Evolutionary conservation across 192 early-diverging fungal genomes (phyloP), one percentile per base, ranked within the genome.

Genomic region (Geosiphon pyriformis): DNA sequence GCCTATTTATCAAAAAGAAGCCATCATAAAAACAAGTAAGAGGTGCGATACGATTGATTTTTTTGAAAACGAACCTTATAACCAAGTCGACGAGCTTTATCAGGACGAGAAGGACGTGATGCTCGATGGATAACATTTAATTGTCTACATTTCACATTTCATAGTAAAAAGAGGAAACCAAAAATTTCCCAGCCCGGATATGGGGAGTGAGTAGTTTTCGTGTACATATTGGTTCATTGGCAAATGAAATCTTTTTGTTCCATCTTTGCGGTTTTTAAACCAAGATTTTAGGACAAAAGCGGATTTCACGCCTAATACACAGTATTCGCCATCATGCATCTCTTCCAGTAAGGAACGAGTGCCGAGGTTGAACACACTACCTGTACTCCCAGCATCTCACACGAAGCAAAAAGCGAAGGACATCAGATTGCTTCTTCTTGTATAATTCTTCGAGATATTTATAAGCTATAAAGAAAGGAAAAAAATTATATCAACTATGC

Each of bases 361-460:
- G 32, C 35, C 23, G 23, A 15, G 64, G 52, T 35, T 37, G 52
- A 32, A 42, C 55, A 71, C 33, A 60, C 67, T 83, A 90, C 82
- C 91, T 86, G 92, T 87, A 95, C 83, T 96, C 94, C 95, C 94
- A 96, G 84, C 91, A 93, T 80, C 95, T 85, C 62, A 98, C 90
- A 75, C 96, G 92, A 78, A 94, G 87, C 72, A 98, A 88, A 88
- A 98, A 98, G 79, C 95, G 93, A 81, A 98, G 86, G 68, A 98
- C 95, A 85, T 99, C 96, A 67, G 93, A 95, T 82, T 98, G 95
- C 90, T 98, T 98, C 94, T 96, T 98, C 84, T 96, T 97, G 82
- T 91, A 87, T 68, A 98, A 87, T 85, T 97, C 94, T 80, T 89
- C 86, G 73, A 93, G 82, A 80, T 93, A 93, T 79, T 92, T 92